Evolutionary conservation across 805 yeast species (phyloP), one percentile per base, ranked within the genome.

Genomic region (Lachancea fermentati): DNA sequence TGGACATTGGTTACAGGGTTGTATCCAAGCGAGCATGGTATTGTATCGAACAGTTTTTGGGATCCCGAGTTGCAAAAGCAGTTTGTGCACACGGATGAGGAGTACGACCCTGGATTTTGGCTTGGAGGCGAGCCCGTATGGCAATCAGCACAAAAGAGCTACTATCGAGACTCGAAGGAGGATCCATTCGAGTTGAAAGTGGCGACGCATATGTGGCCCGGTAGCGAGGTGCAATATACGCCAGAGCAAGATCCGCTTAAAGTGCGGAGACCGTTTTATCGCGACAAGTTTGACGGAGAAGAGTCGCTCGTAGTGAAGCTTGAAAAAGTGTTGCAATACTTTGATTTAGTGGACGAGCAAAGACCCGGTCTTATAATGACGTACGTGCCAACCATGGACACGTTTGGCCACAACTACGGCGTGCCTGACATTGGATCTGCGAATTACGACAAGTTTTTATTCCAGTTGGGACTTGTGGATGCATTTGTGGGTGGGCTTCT

Each of bases 171-270:
- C 4, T 94, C 88, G 0, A 19, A 32, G 13, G 13, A 14, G 15
- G n/a, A 8, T 7, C 15, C 32, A 9, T 30, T 37, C 16, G 38
- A 48, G 13, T 48, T 49, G 32, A 48, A 44, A 19, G 50, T 43
- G 2, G 52, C 55, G 17, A 81, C 86, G n/a, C 95, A 88, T 60
- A 88, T 87, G 96, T 89, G 95, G 95, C 96, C 96, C 0, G 96
- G 96, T 1, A 78, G 88, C 43, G 95, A 87, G 51, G 94, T 79
- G 5, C 71, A 47, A 38, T 37, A 45, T 46, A 11, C 18, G 19
- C 9, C 13, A 29, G 8, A 28, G 26, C 14, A 26, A 29, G 11
- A n/a, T 30, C 31, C 19, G 28, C 12, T 28, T 34, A 3, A 16
- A 25, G 13, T 43, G 41, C 58, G 60, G 4, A 72, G 70, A 16